phyloP scores from a whole-genome alignment of 2,329 filamentous ascomycete genomes.

The Aspergillus sp. region DNA sequence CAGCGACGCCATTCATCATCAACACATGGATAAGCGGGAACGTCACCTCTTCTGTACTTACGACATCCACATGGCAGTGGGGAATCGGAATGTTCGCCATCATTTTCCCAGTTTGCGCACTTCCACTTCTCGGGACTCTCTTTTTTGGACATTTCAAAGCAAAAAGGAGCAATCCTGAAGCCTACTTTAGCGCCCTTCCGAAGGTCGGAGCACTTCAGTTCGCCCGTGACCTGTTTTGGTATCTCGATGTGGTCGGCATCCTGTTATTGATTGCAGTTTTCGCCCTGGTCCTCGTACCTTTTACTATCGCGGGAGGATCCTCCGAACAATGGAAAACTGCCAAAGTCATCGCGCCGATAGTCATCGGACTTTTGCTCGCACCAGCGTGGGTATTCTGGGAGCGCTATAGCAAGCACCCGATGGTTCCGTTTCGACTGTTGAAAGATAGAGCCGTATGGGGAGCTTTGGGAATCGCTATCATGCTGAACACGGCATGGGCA shows the following conservation, averaged over 20 bases:
- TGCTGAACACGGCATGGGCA: constrained; percentile 49
- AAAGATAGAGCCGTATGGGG: constrained; percentile 66
- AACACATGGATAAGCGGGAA: constrained; percentile 66
- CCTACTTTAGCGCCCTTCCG: constrained; percentile 46
- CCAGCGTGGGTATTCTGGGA: constrained; percentile 58
- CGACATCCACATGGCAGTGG: constrained; percentile 57
- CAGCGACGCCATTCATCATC: constrained; percentile 57
- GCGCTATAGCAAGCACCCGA: constrained; percentile 48
- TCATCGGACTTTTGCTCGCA: constrained; percentile 51
- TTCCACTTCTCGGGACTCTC: constrained; percentile 57
- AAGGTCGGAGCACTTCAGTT: constrained; percentile 40
- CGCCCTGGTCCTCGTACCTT: constrained; percentile 54
- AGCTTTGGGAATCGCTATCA: constrained; percentile 55
- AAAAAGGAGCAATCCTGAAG: constrained; percentile 47
- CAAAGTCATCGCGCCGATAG: constrained; percentile 52
- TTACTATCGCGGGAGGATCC: constrained; percentile 56
- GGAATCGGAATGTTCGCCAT: constrained; percentile 65
- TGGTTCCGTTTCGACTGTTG: constrained; percentile 63
- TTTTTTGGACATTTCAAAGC: constrained; percentile 53
- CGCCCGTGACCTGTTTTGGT: constrained; percentile 52
- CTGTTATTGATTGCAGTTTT: constrained; percentile 53
- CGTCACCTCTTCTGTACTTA: constrained; percentile 52
- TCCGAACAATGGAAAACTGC: constrained; percentile 51
- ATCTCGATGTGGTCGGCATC: constrained; percentile 55
- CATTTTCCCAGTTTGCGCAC: constrained; percentile 56